Base-by-base conservation (phyloP, 2,329 filamentous ascomycete genomes). In the Paraphoma sp. region DNA sequence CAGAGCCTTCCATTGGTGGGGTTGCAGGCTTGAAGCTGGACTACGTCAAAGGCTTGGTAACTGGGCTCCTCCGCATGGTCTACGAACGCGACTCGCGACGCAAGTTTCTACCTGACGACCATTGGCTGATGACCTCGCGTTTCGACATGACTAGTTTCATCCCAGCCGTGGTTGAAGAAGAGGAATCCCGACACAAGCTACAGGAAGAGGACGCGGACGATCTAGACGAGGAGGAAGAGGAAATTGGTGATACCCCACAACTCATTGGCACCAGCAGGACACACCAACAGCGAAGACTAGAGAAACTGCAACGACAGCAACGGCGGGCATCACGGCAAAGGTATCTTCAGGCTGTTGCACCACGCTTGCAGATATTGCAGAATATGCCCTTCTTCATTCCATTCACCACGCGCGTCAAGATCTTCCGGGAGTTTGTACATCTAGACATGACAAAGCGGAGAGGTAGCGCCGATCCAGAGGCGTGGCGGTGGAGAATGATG, bases 331-430 rank as follows among this genome's bases (percentile, higher is more conserved):
- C 88, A 43, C 84, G 89, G 38, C 87, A 89, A 64, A 87, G 91
- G 62, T 86, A 91, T 58, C 79, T 96, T 23, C 91, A 93, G 46
- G 85, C 89, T 12, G 87, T 97, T 58, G 92, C 90, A 0, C 94
- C 95, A 0, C 89, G 94, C 64, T 81, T 97, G 9, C 93, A 97
- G 70, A 91, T 99, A 5, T 78, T 99, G 48, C 89, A 95, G 64
- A 96, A 98, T 69, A 96, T 99, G 88, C 95, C 95, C 0, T 99
- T 98, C 73, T 91, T 94, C 64, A 95, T 99, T 44, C 95, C 94
- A 0, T 99, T 99, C 67, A 87, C 91, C 38, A 95, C 91, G 0
- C 84, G 95, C 45, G 95, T 99, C 4, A 87, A 93, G 72, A 94
- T 98, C 23, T 98, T 99, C 76, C 87, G 93, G 30, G 88, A 97